phyloP scores from a whole-genome alignment of 805 yeast genomes.

The Yamadazyma ubonensis region DNA sequence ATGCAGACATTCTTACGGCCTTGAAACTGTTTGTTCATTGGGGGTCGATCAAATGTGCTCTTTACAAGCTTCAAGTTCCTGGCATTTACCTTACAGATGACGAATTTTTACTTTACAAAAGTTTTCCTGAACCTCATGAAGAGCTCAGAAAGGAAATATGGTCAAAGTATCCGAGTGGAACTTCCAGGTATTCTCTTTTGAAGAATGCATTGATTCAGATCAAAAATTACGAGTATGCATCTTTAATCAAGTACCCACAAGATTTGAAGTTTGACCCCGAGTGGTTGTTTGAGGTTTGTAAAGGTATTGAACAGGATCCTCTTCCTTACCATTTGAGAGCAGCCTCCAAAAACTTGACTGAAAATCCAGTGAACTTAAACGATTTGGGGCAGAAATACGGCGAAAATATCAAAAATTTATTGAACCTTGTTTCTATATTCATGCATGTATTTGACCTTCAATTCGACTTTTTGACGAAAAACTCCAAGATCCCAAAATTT shows the following conservation, averaged over 20 bases:
- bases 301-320: constrained; percentile 47
- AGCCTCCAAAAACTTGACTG: constrained; percentile 30
- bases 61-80: constrained; percentile 42
- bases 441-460: constrained; percentile 31
- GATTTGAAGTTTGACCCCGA: constrained; percentile 22
- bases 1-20: constrained; percentile 45
- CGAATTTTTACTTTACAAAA: constrained; percentile 28
- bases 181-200: constrained; percentile 45
- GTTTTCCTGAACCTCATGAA: constrained; percentile 42
- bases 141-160: constrained; percentile 41
- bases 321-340: constrained; percentile 48
- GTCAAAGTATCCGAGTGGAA: constrained; percentile 53
- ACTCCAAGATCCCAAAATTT: constrained; percentile 38
- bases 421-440: constrained; percentile 29
- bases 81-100: constrained; percentile 32
- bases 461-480: constrained; percentile 33
- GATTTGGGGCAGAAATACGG: constrained; percentile 28
- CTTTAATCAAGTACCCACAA: constrained; percentile 32
- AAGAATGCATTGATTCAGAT: constrained; percentile 36
- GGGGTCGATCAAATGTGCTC: constrained; percentile 51
- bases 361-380: constrained; percentile 32
- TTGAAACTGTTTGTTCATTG: constrained; percentile 54
- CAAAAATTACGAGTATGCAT: constrained; percentile 36
- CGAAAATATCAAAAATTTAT: constrained; percentile 19
- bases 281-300: constrained; percentile 42